Base-by-base conservation (phyloP, 768 basidiomycete species). In the Xerocomellus chrysenteron region DNA sequence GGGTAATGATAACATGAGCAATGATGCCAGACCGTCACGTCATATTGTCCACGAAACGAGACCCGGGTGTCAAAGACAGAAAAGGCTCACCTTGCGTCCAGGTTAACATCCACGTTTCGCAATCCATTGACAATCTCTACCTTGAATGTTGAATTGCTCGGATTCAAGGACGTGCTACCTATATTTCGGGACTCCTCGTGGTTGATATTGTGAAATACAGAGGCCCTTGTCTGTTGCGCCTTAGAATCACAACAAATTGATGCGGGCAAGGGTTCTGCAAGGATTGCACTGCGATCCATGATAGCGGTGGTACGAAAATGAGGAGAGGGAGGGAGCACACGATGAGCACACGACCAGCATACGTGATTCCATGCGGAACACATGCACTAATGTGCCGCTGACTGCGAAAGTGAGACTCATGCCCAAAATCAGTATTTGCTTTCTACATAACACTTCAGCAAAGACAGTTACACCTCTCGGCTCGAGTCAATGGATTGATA, bases 31-130 rank as follows among this genome's bases (percentile, higher is more conserved):
- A 76, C 73, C 74, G 65, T 73, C 62, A 68, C 58, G 66, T 67
- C 72, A 60, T 62, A 65, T 73, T 70, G 73, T 73, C 68, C 69
- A 69, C 64, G 26, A 51, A 40, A 61, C 64, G 42, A 62, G 62
- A 64, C 66, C 62, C n/a, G 21, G 46, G 40, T 24, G 24, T 30
- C 45, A 4, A 69, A 73, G 64, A 56, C 58, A 65, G 65, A 68
- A 54, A 42, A 52, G 64, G 63, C 88, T 85, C 75, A 91, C 91
- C 84, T 88, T 45, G 89, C 81, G 61, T 89, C 81, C 52, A 93
- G 70, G 60, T 70, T 78, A 13, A 78, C 65, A 42, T 76, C 73
- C 33, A 78, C 78, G 70, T 91, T 86, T 32, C 76, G 78, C 58
- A 92, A 64, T 12, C 85, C 86, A 52, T 88, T 83, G 57, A 81